Conservation (phyloP, 768 basidiomycete species). For the Suillus paluster region DNA sequence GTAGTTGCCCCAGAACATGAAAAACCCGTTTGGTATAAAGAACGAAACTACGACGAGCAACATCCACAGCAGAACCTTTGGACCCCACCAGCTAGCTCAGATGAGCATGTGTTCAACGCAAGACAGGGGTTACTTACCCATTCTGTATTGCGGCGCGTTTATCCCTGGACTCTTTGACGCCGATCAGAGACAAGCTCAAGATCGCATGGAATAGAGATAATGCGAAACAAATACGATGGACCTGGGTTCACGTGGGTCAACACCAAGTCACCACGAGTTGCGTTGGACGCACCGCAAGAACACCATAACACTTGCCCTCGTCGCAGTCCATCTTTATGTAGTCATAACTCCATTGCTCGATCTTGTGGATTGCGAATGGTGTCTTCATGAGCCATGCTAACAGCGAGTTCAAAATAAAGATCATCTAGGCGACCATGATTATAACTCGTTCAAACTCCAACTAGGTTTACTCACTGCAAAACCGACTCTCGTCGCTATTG, state of each 20-base stretch:
- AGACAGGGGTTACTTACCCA: constrained; percentile 57
- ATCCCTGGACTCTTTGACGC: constrained; percentile 87
- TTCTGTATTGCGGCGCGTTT: constrained; percentile 97
- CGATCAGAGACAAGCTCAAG: constrained; percentile 77
- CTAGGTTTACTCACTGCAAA: constrained; percentile 69
- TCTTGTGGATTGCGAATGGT: constrained; percentile 79
- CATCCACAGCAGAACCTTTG: constrained; percentile 90
- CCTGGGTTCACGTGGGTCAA: constrained; percentile 42
- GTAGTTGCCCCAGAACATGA: constrained; percentile 98
- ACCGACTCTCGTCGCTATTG: constrained; percentile 95
- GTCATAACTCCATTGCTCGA: constrained; percentile 93
- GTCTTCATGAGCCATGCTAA: constrained; percentile 97
- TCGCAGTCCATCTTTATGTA: constrained; percentile 99
- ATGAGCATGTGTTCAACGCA: constrained; percentile 19
- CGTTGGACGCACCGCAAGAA: constrained; percentile 75
- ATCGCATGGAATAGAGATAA: constrained; percentile 87
- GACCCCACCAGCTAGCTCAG: constrained; percentile 91
- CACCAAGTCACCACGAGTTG: constrained; percentile 9
- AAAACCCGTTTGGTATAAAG: constrained; percentile 96
- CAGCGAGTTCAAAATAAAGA: constrained; percentile 94
- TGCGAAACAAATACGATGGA: constrained; percentile 97
- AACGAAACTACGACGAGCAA: constrained; percentile 82
- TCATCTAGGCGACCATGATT: constrained; percentile 59
- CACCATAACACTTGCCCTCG: constrained; percentile 93
- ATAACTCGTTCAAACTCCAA: background rate